Conservation (phyloP, 2,329 filamentous ascomycete species). For the Hypoxylon sp. region DNA sequence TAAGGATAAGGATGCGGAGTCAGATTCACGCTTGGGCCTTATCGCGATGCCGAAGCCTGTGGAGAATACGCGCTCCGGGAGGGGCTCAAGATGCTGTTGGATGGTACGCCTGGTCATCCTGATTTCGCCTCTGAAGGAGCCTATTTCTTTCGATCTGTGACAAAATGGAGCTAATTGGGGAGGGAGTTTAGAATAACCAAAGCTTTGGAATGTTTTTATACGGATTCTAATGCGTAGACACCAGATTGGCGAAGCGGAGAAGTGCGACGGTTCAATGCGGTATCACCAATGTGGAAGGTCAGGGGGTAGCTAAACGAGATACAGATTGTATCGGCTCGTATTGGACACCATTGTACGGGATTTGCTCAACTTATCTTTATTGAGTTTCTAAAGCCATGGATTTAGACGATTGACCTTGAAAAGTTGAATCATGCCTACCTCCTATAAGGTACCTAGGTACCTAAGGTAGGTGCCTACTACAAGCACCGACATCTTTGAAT, state of each 20-base stretch:
- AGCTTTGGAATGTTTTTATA: background rate
- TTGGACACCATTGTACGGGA: background rate
- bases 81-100: constrained; percentile 28
- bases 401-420: background rate
- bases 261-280: constrained; percentile 8
- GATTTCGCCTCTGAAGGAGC: background rate
- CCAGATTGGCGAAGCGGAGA: constrained; percentile 21
- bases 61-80: constrained; percentile 50
- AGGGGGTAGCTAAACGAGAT: constrained; percentile 12
- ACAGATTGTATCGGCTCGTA: background rate
- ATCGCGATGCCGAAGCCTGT: constrained; percentile 53
- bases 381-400: background rate
- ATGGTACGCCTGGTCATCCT: constrained; percentile 49
- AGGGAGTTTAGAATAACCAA: background rate
- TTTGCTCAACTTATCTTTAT: background rate
- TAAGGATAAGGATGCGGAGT: constrained; percentile 5
- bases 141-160: background rate
- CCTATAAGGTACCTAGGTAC: no score
- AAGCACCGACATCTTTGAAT: no score
- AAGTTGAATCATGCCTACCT: no score
- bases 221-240: background rate
- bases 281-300: constrained; percentile 28
- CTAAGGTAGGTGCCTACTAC: no score
- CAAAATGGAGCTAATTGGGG: background rate
- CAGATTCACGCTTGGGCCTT: constrained; percentile 40